These are phyloP conservation scores for Penicillium rolfsii DNA, from an alignment of 2,329 filamentous ascomycete genomes.

Conservation along the genomic window DNA sequence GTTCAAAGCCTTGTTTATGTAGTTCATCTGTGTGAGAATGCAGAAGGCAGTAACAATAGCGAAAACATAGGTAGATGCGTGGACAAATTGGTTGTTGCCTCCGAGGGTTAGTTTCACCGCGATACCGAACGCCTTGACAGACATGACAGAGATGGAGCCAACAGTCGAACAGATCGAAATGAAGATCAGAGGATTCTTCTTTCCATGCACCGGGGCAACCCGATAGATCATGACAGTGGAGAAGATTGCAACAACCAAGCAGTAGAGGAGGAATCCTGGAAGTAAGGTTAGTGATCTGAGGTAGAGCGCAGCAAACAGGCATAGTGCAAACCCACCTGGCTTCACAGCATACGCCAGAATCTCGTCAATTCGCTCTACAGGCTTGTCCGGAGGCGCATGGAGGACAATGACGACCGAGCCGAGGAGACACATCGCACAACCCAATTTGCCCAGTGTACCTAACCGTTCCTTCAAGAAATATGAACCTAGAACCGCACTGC, in stretches of 20 bases:
- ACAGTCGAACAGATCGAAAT: conserved; percentile 98
- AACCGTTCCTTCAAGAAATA: conserved; percentile 92
- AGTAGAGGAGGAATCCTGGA: conserved; percentile 87
- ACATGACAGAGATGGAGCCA: conserved; percentile 97
- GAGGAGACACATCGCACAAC: conserved; percentile 93
- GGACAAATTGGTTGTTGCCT: conserved; percentile 92
- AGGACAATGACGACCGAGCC: conserved; percentile 97
- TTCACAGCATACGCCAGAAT: conserved; percentile 89
- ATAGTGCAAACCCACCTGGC: conserved; percentile 65
- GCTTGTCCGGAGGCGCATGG: conserved; percentile 91
- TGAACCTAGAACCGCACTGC: conserved; percentile 82
- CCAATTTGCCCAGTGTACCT: conserved; percentile 87
- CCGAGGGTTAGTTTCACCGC: conserved; percentile 92
- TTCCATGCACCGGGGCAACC: conserved; percentile 84
- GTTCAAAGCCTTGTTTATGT: conserved; percentile 97
- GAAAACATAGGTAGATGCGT: conserved; percentile 96
- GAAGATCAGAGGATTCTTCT: conserved; percentile 93
- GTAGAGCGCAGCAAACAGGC: background rate
- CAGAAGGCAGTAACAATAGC: conserved; percentile 90
- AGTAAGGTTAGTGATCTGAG: background rate
- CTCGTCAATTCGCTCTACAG: conserved; percentile 87
- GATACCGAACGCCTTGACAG: conserved; percentile 97
- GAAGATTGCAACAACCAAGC: conserved; percentile 76
- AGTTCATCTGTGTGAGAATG: conserved; percentile 99
- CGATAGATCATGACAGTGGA: conserved; percentile 95